Base-by-base conservation (phyloP, 345 rosid species). In the Aurinia saxatilis region DNA sequence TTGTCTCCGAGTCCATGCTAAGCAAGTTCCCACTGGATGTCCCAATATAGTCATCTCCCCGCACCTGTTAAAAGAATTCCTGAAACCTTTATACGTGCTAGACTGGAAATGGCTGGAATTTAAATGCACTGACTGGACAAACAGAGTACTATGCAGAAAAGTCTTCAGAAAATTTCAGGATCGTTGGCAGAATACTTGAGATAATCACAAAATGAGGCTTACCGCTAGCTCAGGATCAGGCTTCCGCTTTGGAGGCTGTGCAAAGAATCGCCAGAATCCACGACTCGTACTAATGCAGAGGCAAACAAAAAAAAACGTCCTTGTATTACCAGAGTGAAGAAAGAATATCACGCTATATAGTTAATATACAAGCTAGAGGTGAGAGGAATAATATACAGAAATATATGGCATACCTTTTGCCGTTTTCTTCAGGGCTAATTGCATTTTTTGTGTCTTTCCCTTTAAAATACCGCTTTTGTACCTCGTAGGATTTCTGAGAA, bases 201-300 rank as follows among this genome's bases (percentile, higher is more conserved):
- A 63, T 21, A 63, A 53, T 30, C 33, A 68, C 35, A 56, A 40
- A 49, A 56, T 49, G 18, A 53, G 27, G 12, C 66, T 42, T 65
- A 72, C 75, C 31, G 27, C 57, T 36, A 68, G 63, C 60, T 78
- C 82, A n/a, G 74, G 61, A 44, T 44, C 79, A 65, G 74, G 67
- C 65, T 75, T 80, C 72, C 56, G 70, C 55, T 61, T 47, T 57
- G 81, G 73, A 65, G 77, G 63, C 41, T 42, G 74, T 38, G 14
- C 70, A 61, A 83, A 73, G 77, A 78, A 64, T 71, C 78, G 78
- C 90, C 87, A 85, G 36, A 78, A 60, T 57, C 95, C 87, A 73
- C 71, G 81, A 75, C 75, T 78, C 57, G 67, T 73, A 53, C 91
- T 75, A 79, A 57, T 57, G 61, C 75, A 35, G 55, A 40, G 49